These are phyloP conservation scores for Metarhizium robertsii DNA, from an alignment of 2,329 filamentous ascomycete genomes.

Conservation along the genomic window DNA sequence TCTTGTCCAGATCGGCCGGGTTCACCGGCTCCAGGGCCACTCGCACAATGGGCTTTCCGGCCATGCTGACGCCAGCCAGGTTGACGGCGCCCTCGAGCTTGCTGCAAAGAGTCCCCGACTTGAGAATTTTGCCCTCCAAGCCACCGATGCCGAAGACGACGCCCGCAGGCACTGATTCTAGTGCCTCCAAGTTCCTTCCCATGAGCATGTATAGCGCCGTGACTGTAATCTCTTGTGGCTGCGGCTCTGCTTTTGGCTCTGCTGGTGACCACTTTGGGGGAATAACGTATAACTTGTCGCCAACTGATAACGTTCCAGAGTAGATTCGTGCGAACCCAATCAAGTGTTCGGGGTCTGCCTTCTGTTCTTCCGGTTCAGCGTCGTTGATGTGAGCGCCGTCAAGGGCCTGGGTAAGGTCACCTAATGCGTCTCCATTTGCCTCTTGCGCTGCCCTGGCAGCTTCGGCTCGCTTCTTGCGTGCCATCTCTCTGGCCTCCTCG, in stretches of 20 bases:
- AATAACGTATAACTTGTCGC: conserved; percentile 83
- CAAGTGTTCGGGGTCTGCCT: conserved; percentile 71
- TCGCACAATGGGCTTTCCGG: conserved; percentile 83
- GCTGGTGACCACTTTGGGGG: conserved; percentile 88
- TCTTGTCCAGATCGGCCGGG: conserved; percentile 84
- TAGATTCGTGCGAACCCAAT: conserved; percentile 93
- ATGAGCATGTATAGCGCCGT: conserved; percentile 91
- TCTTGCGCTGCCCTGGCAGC: conserved; percentile 63
- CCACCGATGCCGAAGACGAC: conserved; percentile 94
- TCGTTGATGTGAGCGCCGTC: conserved; percentile 52
- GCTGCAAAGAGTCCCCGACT: conserved; percentile 89
- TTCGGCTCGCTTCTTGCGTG: conserved; percentile 80
- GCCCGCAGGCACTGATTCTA: conserved; percentile 80
- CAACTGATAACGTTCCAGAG: conserved; percentile 80
- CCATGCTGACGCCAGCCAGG: conserved; percentile 72
- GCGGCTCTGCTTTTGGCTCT: conserved; percentile 59
- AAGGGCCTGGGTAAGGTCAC: conserved; percentile 51
- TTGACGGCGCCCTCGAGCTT: conserved; percentile 81
- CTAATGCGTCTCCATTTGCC: conserved; percentile 36
- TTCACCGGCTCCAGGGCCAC: conserved; percentile 92
- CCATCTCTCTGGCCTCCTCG: conserved; percentile 83
- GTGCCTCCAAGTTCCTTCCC: conserved; percentile 77
- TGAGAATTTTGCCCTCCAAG: conserved; percentile 86
- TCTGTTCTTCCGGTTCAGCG: conserved; percentile 40
- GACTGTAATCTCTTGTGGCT: conserved; percentile 74